These are phyloP conservation scores for Chrysosphaeria jannelii DNA, from an alignment of 2,329 filamentous ascomycete genomes.

Conservation along the genomic window DNA sequence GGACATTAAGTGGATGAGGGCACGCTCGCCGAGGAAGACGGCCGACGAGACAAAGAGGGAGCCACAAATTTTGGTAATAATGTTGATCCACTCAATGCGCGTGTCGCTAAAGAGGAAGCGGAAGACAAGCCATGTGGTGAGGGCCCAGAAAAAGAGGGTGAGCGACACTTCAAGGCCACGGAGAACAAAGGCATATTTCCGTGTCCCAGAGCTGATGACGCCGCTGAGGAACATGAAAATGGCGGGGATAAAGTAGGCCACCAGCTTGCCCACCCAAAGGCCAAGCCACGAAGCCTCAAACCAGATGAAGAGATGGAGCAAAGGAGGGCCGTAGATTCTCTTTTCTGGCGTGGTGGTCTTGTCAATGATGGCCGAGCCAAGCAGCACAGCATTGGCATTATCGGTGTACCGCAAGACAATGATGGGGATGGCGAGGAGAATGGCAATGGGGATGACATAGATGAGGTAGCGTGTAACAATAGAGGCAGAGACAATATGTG, in stretches of 20 bases:
- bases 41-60: conserved; percentile 36
- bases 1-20: conserved; percentile 54
- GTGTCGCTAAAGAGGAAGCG: conserved; percentile 17
- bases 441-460: conserved; percentile 32
- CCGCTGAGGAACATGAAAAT: conserved; percentile 39
- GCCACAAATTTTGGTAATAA: conserved; percentile 31
- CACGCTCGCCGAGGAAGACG: conserved; percentile 47
- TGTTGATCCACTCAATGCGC: conserved; percentile 20
- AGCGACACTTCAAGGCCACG: conserved; percentile 32
- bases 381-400: conserved; percentile 7
- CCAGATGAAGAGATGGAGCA: conserved; percentile 36
- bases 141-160: conserved; percentile 37
- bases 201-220: conserved; percentile 35
- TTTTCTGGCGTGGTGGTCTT: conserved; percentile 3
- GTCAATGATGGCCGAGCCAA: conserved; percentile 7
- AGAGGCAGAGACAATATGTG: conserved; percentile 30
- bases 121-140: conserved; percentile 31
- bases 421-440: conserved; percentile 30
- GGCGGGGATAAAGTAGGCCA: conserved; percentile 26
- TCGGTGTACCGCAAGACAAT: conserved; percentile 20
- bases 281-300: conserved; percentile 36
- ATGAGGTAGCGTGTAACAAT: conserved; percentile 34
- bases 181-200: conserved; percentile 38
- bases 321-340: conserved; percentile 13
- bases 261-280: conserved; percentile 35